phyloP scores from a whole-genome alignment of 805 yeast genomes.

The Blastobotrys terrestris region DNA sequence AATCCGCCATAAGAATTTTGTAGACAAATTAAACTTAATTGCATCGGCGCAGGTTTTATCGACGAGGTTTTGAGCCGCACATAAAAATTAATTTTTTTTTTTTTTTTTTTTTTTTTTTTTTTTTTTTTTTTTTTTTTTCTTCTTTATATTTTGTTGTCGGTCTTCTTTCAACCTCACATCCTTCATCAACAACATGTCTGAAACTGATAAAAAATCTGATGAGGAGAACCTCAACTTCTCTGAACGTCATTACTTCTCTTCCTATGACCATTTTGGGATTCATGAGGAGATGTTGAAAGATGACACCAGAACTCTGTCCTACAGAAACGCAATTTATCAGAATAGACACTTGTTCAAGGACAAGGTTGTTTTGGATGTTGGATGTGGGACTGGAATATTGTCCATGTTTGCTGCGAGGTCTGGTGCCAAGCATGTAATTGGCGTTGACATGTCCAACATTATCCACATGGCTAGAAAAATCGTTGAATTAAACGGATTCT shows the following conservation, averaged over 20 bases:
- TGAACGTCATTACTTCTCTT: constrained; percentile 91
- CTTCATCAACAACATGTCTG: neutral
- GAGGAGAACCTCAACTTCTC: constrained; percentile 31
- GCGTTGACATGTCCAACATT: constrained; percentile 95
- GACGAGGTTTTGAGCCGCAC: neutral
- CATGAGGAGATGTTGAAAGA: constrained; percentile 99
- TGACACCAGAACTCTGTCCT: constrained; percentile 82
- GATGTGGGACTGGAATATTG: constrained; percentile 97
- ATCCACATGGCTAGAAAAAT: constrained; percentile 94
- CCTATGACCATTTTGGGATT: constrained; percentile 95
- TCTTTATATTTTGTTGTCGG: constrained; percentile 1
- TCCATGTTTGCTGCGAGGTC: constrained; percentile 98
- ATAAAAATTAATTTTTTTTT: neutral
- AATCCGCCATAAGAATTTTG: too few species aligned
- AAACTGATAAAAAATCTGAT: neutral
- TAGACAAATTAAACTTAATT: too few species aligned
- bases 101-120: neutral
- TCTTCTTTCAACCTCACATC: neutral
- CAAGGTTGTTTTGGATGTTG: constrained; percentile 93
- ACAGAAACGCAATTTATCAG: constrained; percentile 86
- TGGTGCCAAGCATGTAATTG: constrained; percentile 98
- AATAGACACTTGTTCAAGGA: constrained; percentile 86
- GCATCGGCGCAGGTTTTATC: neutral
- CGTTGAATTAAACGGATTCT: constrained; percentile 73
- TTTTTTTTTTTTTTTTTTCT: neutral